Evolutionary conservation across 2,329 filamentous ascomycete genomes (phyloP), one percentile per base, ranked within the genome.

Genomic region (Fusarium ramigenum): DNA sequence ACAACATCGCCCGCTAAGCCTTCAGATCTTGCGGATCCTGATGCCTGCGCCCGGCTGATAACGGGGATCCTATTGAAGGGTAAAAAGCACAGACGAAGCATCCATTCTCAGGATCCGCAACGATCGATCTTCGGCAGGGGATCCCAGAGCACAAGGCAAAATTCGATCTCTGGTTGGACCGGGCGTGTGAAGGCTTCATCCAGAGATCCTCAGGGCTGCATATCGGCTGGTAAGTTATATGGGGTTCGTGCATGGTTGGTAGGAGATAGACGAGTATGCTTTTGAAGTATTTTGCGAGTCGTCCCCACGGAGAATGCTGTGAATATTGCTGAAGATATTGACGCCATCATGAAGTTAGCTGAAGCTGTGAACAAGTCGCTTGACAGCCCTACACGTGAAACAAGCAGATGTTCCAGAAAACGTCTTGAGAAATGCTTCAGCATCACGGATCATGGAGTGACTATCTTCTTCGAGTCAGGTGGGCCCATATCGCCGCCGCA

Each of bases 41-140:
- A 43, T 59, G 39, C 36, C 25, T 62, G n/a, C 39, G 11, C 40
- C 44, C 43, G 42, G 25, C 15, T 64, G 14, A 63, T 39, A 60
- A 30, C 25, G 19, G 44, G 49, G 50, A 43, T 54, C 47, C 47
- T 65, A 60, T 59, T 52, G 47, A 52, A 60, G 60, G 62, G 49
- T 39, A 59, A 43, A 44, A 60, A 65, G 72, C 61, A 73, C 66
- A 52, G 69, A 62, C 53, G n/a, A 25, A 42, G 64, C 66, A 72
- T 53, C 68, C 70, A 72, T 71, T 47, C 62, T 69, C 11, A 19
- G 74, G 72, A 73, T 71, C 72, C 69, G 74, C 67, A 76, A 32
- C 43, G 64, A 76, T 76, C 53, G 65, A 77, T 77, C 63, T 50
- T 65, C 37, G 47, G 23, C 37, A 43, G 54, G 61, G 73, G 39